A percentile compares a stretch with the other conserved stretches of the same genome.
Conservation (phyloP, 768 basidiomycete species). For the Leccinum pellstonianum region DNA sequence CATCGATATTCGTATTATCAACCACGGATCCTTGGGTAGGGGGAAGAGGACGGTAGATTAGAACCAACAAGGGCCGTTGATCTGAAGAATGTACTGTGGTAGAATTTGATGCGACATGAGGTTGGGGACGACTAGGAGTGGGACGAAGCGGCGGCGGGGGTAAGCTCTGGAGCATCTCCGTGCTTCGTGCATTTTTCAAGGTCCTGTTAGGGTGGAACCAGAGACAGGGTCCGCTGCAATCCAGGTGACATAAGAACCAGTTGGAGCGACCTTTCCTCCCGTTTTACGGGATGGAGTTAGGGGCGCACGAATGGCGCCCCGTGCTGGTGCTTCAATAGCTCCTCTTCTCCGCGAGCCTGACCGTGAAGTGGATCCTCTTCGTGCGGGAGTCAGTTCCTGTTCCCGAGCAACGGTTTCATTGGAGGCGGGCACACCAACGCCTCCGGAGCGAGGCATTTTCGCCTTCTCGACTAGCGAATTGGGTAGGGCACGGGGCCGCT, state of each 20-base stretch:
- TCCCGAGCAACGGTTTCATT: slow-evolving; percentile 25
- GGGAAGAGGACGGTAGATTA: slow-evolving; percentile 29
- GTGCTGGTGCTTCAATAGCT: background rate
- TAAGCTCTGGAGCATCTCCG: slow-evolving; percentile 27
- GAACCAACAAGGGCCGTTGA: slow-evolving; percentile 17
- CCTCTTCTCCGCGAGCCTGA: slow-evolving; percentile 22
- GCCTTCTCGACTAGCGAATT: slow-evolving; percentile 17
- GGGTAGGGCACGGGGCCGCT: slow-evolving; percentile 17
- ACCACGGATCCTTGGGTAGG: slow-evolving; percentile 25
- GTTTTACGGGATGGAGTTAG: slow-evolving; percentile 11
- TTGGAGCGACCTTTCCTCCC: slow-evolving; percentile 29
- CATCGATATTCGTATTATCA: slow-evolving; percentile 23
- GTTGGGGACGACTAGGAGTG: slow-evolving; percentile 31
- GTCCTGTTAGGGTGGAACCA: slow-evolving; percentile 31
- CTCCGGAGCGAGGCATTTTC: slow-evolving; percentile 15
- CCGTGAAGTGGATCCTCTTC: slow-evolving; percentile 17
- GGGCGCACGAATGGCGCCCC: slow-evolving; percentile 14
- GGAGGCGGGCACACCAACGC: slow-evolving; percentile 16
- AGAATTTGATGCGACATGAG: slow-evolving; percentile 24
- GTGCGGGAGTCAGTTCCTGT: slow-evolving; percentile 12
- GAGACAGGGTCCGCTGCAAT: slow-evolving; percentile 35
- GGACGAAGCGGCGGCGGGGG: slow-evolving; percentile 23
- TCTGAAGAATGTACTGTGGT: slow-evolving; percentile 9
- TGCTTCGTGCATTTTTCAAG: slow-evolving; percentile 30
- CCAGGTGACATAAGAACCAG: slow-evolving; percentile 20